Conservation (phyloP, 208 protist species). For the Balamuthia mandrillaris region DNA sequence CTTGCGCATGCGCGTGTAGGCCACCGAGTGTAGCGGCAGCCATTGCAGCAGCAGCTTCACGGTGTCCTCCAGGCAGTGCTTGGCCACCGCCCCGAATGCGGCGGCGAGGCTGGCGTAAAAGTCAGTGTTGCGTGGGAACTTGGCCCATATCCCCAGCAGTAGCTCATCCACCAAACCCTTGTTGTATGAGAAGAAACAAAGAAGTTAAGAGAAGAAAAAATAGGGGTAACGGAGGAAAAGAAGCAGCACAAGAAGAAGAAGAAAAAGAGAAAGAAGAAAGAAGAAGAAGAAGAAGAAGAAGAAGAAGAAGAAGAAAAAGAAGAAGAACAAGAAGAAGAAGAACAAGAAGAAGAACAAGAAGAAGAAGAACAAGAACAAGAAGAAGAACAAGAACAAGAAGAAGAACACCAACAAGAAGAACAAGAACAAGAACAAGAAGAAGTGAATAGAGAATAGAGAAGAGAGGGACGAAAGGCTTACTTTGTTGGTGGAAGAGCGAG, state of each 20-base stretch:
- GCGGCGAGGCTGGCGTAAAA: not conserved
- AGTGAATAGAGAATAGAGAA: not conserved
- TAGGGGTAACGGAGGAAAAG: no score
- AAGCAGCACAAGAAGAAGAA: no score
- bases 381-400: no score
- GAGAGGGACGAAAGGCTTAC: not conserved
- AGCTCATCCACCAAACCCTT: not conserved
- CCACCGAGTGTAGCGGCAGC: not conserved
- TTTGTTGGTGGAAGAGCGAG: not conserved
- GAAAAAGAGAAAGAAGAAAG: no score
- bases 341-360: no score
- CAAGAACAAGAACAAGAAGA: not conserved
- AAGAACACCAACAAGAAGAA: not conserved
- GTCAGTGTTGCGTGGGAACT: not conserved
- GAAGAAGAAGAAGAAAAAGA: no score
- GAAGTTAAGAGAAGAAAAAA: no score
- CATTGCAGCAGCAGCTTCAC: not conserved
- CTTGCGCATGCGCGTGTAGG: not conserved
- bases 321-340: no score
- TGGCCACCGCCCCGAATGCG: not conserved
- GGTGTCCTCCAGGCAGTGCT: not conserved
- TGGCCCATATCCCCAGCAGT: not conserved
- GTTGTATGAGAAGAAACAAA: not conserved
- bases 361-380: no score
- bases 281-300: no score